Base-by-base conservation (phyloP, 202 grass and related monocot species). In the Schoenoplectus triqueter region DNA sequence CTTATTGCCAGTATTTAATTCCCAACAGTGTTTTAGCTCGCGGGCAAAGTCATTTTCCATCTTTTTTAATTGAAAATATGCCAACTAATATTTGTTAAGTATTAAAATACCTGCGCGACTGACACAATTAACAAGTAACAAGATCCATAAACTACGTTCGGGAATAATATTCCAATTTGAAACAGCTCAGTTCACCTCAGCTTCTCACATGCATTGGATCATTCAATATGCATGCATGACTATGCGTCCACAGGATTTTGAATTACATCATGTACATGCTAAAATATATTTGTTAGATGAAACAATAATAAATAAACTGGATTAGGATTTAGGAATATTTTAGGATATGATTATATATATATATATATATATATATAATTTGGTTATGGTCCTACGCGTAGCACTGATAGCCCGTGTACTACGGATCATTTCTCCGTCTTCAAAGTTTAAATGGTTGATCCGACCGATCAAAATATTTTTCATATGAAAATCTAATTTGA, bases 121-220 rank as follows among this genome's bases (percentile, higher is more conserved):
- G 74, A 79, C 74, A 79, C 52, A 79, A 41, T 79, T 79, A 79
- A 17, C 9, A 40, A 46, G 40, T 6, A 80, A 10, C 57, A 80
- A 64, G 78, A 80, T 80, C 78, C 78, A 80, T 62, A 80, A 63
- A 81, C 78, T 81, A 65, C 78, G 78, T 65, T 81, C 14, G 42
- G 78, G 78, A 31, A 31, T 31, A 81, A 81, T 81, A 81, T 81
- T 81, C 59, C 78, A 80, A 81, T 10, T 44, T 64, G 41, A 31
- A 65, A 50, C 55, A 81, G 78, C n/a, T 81, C 78, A 64, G n/a
- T 81, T 81, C 45, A 81, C 22, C 61, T 60, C 55, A 49, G 15
- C 78, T 64, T 81, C 54, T 46, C 60, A 81, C 78, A 81, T 81
- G 78, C 74, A 81, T 45, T 61, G 52, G 20, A 64, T 47, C 57